Percentiles rank a stretch among this genome's conserved stretches.
Evolutionary conservation across 345 rosid species (phyloP).

Genomic region (Aethionema arabicum): DNA sequence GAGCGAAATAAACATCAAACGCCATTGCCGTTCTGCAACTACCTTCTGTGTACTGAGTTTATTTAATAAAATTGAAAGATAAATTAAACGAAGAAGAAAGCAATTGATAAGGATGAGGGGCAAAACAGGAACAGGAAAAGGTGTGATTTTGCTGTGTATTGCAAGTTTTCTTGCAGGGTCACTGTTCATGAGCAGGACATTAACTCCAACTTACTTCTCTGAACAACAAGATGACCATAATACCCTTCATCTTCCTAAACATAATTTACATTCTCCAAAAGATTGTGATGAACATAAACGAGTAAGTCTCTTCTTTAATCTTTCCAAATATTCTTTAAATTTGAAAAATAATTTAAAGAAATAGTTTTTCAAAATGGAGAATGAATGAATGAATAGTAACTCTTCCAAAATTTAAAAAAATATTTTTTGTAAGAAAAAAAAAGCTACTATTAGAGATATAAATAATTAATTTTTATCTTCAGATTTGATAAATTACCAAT

Average conservation of each 20-base stretch:
- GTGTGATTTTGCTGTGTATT: conserved; percentile 55
- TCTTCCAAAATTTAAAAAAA: too few species aligned
- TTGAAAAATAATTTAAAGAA: too few species aligned
- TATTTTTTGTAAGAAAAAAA: too few species aligned
- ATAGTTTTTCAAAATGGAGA: too few species aligned
- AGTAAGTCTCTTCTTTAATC: conserved; percentile 41
- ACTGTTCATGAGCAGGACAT: conserved; percentile 49
- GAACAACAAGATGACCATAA: conserved; percentile 32
- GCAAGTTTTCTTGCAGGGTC: conserved; percentile 80
- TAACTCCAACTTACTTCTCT: conserved; percentile 37
- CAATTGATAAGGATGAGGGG: conserved; percentile 46
- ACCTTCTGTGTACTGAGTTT: conserved; percentile 20
- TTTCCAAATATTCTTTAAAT: too few species aligned
- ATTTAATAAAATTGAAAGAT: conserved; percentile 10
- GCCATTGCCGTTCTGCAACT: conserved; percentile 34
- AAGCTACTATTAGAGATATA: too few species aligned
- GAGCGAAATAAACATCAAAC: conserved; percentile 20
- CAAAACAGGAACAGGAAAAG: conserved; percentile 63
- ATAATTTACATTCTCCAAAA: conserved; percentile 30
- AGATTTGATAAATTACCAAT: too few species aligned
- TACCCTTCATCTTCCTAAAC: conserved; percentile 31
- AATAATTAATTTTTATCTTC: too few species aligned
- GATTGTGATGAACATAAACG: conserved; percentile 77
- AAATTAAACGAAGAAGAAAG: conserved; percentile 27
- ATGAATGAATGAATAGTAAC: too few species aligned